Evolutionary conservation across 208 protist genomes (phyloP), one percentile per base, ranked within the genome.

Genomic region (Trypanosoma lewisi): DNA sequence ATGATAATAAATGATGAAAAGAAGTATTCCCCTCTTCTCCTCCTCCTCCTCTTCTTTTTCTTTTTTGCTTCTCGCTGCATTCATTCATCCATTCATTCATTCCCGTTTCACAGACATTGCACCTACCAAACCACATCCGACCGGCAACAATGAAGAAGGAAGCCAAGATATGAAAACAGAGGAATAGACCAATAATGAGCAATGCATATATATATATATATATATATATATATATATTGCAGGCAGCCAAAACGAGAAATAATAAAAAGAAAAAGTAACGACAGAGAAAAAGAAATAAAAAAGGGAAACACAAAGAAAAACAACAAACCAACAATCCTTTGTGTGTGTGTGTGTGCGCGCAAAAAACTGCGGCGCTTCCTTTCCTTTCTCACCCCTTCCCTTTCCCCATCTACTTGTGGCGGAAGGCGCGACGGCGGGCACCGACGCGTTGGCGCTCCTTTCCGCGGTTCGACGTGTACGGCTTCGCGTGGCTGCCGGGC

Each of bases 401-500:
- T 25, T 0, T 33, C 44, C 36, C 4, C 27, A 2, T 33, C 77
- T 82, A 89, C 67, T 86, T 78, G 75, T 89, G 83, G 51, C 83
- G 80, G 83, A 89, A 89, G 58, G 83, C 56, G 28, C 56, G 65
- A 36, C 65, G 55, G 48, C 65, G 65, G 1, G 9, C 53, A 36
- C 56, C 33, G n/a, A 41, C 14, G 30, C 65, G 65, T 19, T 63
- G 37, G 42, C 41, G 49, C 19, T 70, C 65, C 65, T 70, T 70
- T 30, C 48, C 65, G 28, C 53, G 39, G 19, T 21, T 36, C 41
- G 67, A 66, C 71, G 59, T 75, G 78, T 96, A 82, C 33, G 97
- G 97, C 83, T 95, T 97, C 65, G 83, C 80, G 80, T 97, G 89
- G 44, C 70, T 67, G 63, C 86, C 89, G 47, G 96, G 97, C 16